Evolutionary conservation across 2,329 filamentous ascomycete species (phyloP).

Genomic region (Botryotinia calthae): DNA sequence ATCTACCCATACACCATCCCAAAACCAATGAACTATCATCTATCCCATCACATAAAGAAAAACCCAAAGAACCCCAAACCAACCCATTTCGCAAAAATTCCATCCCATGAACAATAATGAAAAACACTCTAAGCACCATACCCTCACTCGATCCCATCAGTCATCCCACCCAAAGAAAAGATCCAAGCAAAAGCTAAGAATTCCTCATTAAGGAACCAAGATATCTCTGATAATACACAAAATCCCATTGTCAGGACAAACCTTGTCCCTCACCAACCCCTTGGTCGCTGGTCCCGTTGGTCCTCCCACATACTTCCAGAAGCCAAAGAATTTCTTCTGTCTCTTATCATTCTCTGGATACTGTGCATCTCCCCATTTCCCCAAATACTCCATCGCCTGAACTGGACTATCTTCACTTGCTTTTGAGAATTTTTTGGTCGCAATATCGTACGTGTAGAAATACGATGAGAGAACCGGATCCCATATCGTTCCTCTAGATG

Average conservation of each 20-base stretch:
- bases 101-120: not conserved
- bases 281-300: slow-evolving; percentile 63
- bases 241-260: slow-evolving; percentile 51
- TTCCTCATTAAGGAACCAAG: slow-evolving; percentile 27
- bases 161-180: not conserved
- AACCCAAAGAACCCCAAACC: not conserved
- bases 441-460: slow-evolving; percentile 52
- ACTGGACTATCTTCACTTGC: slow-evolving; percentile 44
- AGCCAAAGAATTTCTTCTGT: slow-evolving; percentile 43
- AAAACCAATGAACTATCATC: not conserved
- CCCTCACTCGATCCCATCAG: too few relatives aligned
- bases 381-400: slow-evolving; percentile 55
- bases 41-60: not conserved
- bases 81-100: not conserved
- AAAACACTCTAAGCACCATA: not conserved
- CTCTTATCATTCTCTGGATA: slow-evolving; percentile 49
- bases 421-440: slow-evolving; percentile 30
- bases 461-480: slow-evolving; percentile 57
- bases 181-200: not conserved
- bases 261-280: slow-evolving; percentile 51
- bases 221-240: slow-evolving; percentile 34
- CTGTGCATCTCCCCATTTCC: slow-evolving; percentile 61
- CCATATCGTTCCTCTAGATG: slow-evolving; percentile 55
- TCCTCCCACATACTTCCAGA: slow-evolving; percentile 53
- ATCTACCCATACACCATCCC: not conserved